Evolutionary conservation across 2,329 filamentous ascomycete genomes (phyloP).

Genomic region (Ambrosiella beaveri): DNA sequence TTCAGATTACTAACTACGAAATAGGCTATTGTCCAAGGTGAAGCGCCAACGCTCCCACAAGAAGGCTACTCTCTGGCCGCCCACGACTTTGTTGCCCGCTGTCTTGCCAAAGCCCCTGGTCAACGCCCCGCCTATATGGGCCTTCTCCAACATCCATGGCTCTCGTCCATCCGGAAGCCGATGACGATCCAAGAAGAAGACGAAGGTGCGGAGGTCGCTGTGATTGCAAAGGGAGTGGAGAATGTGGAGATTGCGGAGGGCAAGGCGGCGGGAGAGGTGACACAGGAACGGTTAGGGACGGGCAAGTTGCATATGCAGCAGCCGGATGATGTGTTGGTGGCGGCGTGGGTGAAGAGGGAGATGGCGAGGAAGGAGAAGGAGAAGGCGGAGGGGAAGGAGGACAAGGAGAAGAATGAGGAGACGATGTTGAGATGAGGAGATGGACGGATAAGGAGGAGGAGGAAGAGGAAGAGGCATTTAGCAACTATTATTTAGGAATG

Average conservation of each 20-base stretch:
- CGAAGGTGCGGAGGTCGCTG: slow-evolving; percentile 37
- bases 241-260: neutral
- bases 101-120: slow-evolving; percentile 82
- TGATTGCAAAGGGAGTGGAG: neutral
- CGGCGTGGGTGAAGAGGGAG: slow-evolving; percentile 62
- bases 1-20: neutral
- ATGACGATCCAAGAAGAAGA: slow-evolving; percentile 55
- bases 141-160: slow-evolving; percentile 79
- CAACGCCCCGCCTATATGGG: slow-evolving; percentile 87
- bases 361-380: slow-evolving; percentile 40
- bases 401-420: neutral
- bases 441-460: neutral
- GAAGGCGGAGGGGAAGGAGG: neutral
- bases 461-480: neutral
- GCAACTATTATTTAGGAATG: neutral
- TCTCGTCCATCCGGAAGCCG: slow-evolving; percentile 57
- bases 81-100: slow-evolving; percentile 72
- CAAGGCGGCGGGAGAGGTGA: neutral
- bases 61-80: slow-evolving; percentile 64
- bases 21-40: slow-evolving; percentile 92
- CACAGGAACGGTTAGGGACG: neutral
- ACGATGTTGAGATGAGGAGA: neutral
- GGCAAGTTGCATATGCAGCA: slow-evolving; percentile 17
- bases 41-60: slow-evolving; percentile 72
- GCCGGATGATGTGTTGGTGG: slow-evolving; percentile 62